Evolutionary conservation across 108 stramenopile species (phyloP), one percentile per base, ranked within the genome.

Genomic region (Skeletonema menzelii): DNA sequence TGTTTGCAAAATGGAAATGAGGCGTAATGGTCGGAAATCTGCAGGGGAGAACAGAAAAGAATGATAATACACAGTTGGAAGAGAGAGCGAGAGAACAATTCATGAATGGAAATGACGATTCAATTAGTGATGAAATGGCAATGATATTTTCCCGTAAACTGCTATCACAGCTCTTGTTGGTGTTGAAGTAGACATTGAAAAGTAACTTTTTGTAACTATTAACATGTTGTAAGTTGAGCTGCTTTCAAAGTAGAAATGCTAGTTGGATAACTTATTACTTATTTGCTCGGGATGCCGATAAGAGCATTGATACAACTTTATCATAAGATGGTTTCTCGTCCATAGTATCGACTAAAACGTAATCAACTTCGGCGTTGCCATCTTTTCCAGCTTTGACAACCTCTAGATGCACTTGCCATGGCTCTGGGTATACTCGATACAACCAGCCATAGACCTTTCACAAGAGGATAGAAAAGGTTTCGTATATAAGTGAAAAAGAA

Each of bases 321-420:
- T 66, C 37, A 63, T 80, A 85, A 0, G 70, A 57, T 58, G 84
- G 84, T 40, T 73, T 69, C 31, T 75, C 56, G 10, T 85, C 84
- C 53, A 75, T 60, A 14, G 59, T 56, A 10, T 56, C 53, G 17
- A 85, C 84, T 14, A 75, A 55, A 7, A 75, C 64, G 69, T 85
- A 79, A 13, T 79, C 78, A 6, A 85, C 75, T 27, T 67, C 63
- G 3, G 69, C 47, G 59, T 63, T 60, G 10, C 77, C 84, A 62
- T 82, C 77, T 55, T 74, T 71, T 10, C 49, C 49, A 22, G 49
- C 22, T 55, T 67, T 58, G 2, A 79, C 80, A 34, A 71, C 82
- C 76, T 93, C 89, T 32, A 84, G 76, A 19, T 85, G 65, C 2
- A 93, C 86, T 75, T 93, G 92, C 87, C 90, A 93, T 11, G 90